Evolutionary conservation across 805 yeast species (phyloP).

Genomic region (Kazachstania psychrophila): DNA sequence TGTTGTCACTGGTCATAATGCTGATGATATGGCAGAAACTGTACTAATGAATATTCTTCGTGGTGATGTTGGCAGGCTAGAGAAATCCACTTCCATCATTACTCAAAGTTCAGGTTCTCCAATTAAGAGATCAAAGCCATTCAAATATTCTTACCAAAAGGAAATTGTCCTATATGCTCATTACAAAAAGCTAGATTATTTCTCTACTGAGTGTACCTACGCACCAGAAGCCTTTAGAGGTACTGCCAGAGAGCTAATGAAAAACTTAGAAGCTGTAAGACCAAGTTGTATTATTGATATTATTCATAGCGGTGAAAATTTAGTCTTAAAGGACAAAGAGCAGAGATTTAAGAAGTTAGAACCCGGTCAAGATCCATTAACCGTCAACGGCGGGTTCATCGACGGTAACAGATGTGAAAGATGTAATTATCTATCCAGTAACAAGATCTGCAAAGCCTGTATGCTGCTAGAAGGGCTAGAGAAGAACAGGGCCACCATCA

Average conservation of each 20-base stretch:
- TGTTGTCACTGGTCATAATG: conserved; percentile 97
- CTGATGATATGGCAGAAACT: conserved; percentile 99
- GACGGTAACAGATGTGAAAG: conserved; percentile 75
- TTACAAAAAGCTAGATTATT: conserved; percentile 87
- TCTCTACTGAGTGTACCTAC: conserved; percentile 94
- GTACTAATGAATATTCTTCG: conserved; percentile 87
- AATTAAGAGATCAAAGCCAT: conserved; percentile 87
- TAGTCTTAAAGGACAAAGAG: conserved; percentile 53
- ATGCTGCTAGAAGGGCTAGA: conserved; percentile 77
- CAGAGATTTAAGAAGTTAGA: conserved; percentile 14
- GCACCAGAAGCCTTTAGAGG: conserved; percentile 99
- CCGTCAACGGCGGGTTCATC: conserved; percentile 26
- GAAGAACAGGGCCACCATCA: conserved; percentile 56
- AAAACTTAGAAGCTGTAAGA: conserved; percentile 79
- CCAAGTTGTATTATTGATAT: conserved; percentile 93
- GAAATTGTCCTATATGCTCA: conserved; percentile 97
- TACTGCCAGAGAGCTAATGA: conserved; percentile 86
- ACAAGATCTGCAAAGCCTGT: conserved; percentile 88
- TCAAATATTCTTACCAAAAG: conserved; percentile 91
- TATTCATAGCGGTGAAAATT: conserved; percentile 85
- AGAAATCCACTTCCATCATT: conserved; percentile 75
- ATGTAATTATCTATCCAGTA: conserved; percentile 88
- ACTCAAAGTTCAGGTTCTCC: conserved; percentile 82
- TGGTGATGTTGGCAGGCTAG: conserved; percentile 93
- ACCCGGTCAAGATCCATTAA: conserved; percentile 3